phyloP scores from a whole-genome alignment of 1,139 yeast species.

The Zygoascus sp. region DNA sequence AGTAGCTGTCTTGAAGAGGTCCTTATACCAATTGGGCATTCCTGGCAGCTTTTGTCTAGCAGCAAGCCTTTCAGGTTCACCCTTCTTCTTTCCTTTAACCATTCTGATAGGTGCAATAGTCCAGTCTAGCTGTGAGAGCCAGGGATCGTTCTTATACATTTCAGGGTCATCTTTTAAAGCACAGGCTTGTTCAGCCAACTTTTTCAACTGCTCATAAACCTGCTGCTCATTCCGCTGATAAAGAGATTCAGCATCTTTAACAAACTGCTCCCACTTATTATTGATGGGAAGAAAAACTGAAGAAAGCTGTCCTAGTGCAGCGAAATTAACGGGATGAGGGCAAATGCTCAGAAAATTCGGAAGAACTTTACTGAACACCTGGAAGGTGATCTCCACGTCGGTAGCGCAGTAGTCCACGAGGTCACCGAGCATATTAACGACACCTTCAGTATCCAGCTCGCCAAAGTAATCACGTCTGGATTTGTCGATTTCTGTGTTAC shows the following conservation, averaged over 20 bases:
- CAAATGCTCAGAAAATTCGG: slow-evolving; percentile 64
- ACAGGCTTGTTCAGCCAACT: slow-evolving; percentile 60
- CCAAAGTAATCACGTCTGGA: slow-evolving; percentile 60
- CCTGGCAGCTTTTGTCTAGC: slow-evolving; percentile 84
- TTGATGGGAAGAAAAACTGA: slow-evolving; percentile 80
- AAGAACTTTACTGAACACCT: slow-evolving; percentile 61
- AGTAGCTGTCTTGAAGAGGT: slow-evolving; percentile 50
- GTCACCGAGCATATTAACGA: slow-evolving; percentile 52
- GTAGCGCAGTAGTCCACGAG: slow-evolving; percentile 78
- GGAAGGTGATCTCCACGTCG: slow-evolving; percentile 75
- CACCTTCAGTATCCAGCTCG: slow-evolving; percentile 48
- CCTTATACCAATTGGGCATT: slow-evolving; percentile 90
- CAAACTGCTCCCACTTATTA: slow-evolving; percentile 64
- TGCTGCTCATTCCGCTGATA: slow-evolving; percentile 56
- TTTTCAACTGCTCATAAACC: slow-evolving; percentile 55
- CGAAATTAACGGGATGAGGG: slow-evolving; percentile 95
- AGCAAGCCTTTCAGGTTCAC: slow-evolving; percentile 33
- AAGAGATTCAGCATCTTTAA: slow-evolving; percentile 60
- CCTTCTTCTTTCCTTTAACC: slow-evolving; percentile 70
- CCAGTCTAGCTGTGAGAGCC: slow-evolving; percentile 93
- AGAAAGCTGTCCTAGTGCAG: slow-evolving; percentile 74
- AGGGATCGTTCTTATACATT: slow-evolving; percentile 56
- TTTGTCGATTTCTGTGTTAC: slow-evolving; percentile 67
- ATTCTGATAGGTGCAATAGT: slow-evolving; percentile 53
- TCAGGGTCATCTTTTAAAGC: slow-evolving; percentile 36